Base-by-base conservation (phyloP, 371 early-diverging fungal species). In the Mortierella sp. region DNA sequence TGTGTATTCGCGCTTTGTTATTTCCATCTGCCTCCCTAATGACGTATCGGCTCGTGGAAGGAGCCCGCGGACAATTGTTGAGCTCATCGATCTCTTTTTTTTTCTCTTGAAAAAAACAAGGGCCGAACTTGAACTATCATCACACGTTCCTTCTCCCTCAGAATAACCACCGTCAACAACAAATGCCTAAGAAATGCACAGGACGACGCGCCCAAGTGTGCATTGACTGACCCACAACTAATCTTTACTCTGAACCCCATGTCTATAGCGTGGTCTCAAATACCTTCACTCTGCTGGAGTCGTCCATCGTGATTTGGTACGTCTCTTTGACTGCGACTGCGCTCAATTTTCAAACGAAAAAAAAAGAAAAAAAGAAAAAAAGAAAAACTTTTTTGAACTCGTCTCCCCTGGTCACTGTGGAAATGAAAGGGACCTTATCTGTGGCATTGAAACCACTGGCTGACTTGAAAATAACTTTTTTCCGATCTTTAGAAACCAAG, bases 211-310 rank as follows among this genome's bases (percentile, higher is more conserved):
- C 48, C 5, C 10, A 16, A 35, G 71, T 21, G 12, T 46, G 46
- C 48, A 48, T 48, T 29, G 71, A 38, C 6, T 35, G 46, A 68
- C 1, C 18, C 18, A 38, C 21, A 24, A 24, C 68, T 68, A 68
- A 68, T 72, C 12, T 68, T 75, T 44, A 56, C 41, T 27, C 74
- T 75, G 21, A 27, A 55, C 56, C 41, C 32, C 49, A 76, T 32
- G 55, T 72, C 44, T 75, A 71, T 84, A 94, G 94, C 92, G 96
- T 89, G 97, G 96, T 32, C 90, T 96, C 78, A 96, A 96, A 89
- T 98, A 97, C 83, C 94, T 98, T 63, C 99, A 98, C 90, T 96
- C 97, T 0, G 97, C 97, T 70, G 98, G 97, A 72, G 97, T 98
- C 74, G 95, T 98, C 68, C 99, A 98, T 88, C 91, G 99, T 77